Conservation (phyloP, 441 rosid genomes). For the Populus tomentosa region DNA sequence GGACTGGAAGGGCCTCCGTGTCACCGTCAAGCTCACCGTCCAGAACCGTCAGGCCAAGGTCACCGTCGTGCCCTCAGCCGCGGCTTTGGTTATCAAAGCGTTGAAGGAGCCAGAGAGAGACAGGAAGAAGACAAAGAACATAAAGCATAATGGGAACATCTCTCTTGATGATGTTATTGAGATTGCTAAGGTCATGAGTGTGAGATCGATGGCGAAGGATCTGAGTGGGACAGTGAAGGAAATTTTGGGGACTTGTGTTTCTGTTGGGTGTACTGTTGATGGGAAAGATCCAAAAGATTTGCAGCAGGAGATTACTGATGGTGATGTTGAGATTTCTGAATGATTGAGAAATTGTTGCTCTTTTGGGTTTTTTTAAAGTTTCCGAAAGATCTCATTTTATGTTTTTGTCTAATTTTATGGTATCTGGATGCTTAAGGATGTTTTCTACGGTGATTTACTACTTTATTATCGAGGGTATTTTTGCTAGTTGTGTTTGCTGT, state of each 20-base stretch:
- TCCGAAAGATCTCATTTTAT: not conserved
- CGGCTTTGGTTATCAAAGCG: conserved; percentile 77
- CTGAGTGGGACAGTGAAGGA: conserved; percentile 74
- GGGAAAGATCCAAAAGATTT: conserved; percentile 75
- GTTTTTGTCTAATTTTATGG: not conserved
- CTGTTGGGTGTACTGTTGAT: conserved; percentile 80
- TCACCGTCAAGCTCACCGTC: conserved; percentile 75
- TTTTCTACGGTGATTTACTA: not conserved
- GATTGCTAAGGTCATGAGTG: conserved; percentile 66
- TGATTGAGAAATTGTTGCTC: not conserved
- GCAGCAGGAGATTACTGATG: conserved; percentile 68
- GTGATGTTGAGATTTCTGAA: conserved; percentile 58
- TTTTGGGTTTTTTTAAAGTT: not conserved
- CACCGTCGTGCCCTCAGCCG: conserved; percentile 75
- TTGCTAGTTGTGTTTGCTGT: not conserved
- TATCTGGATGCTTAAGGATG: not conserved
- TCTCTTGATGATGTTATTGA: conserved; percentile 77
- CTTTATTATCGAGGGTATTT: not conserved
- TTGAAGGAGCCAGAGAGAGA: conserved; percentile 86
- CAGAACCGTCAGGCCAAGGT: conserved; percentile 90
- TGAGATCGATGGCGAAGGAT: conserved; percentile 78
- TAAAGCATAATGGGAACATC: conserved; percentile 67
- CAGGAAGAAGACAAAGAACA: conserved; percentile 79
- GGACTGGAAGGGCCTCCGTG: conserved; percentile 86
- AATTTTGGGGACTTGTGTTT: conserved; percentile 79